These are phyloP conservation scores for Steccherinum ochraceum DNA, from an alignment of 768 basidiomycete genomes.

Conservation along the genomic window DNA sequence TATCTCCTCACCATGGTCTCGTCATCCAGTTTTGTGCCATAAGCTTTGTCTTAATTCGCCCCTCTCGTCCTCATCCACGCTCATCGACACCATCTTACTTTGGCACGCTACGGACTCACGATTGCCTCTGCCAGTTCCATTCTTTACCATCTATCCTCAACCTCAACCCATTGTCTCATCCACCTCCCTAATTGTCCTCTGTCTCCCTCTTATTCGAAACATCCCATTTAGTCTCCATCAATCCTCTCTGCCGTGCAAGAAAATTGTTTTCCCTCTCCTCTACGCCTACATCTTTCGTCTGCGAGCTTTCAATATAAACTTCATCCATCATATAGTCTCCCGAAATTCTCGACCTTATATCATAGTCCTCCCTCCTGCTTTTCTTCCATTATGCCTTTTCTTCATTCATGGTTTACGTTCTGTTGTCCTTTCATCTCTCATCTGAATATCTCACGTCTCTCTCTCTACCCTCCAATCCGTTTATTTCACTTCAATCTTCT, in stretches of 20 bases:
- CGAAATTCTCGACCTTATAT: not conserved
- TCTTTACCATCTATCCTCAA: not conserved
- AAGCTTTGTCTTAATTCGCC: no score
- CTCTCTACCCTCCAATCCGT: not conserved
- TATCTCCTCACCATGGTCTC: no score
- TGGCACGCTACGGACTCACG: not conserved
- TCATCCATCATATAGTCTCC: not conserved
- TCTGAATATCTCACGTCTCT: no score
- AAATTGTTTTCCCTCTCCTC: constrained; percentile 1
- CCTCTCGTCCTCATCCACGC: not conserved
- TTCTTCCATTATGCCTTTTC: not conserved
- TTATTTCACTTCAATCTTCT: constrained; percentile 10
- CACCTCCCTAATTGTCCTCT: constrained; percentile 8
- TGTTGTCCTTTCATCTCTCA: no score
- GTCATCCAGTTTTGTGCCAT: no score
- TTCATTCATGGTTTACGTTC: constrained; percentile 1
- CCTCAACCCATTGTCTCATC: not conserved
- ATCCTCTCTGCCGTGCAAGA: constrained; percentile 20
- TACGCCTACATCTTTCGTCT: not conserved
- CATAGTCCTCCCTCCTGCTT: not conserved
- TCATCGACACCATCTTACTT: not conserved
- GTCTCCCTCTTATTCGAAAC: constrained; percentile 9
- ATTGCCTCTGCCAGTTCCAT: not conserved
- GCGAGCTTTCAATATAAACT: no score
- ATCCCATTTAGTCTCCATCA: constrained; percentile 6